A percentile compares a stretch with the other conserved stretches of the same genome.
Evolutionary conservation across 371 early-diverging fungal genomes (phyloP).

Genomic region (Actinomortierella wolfii): DNA sequence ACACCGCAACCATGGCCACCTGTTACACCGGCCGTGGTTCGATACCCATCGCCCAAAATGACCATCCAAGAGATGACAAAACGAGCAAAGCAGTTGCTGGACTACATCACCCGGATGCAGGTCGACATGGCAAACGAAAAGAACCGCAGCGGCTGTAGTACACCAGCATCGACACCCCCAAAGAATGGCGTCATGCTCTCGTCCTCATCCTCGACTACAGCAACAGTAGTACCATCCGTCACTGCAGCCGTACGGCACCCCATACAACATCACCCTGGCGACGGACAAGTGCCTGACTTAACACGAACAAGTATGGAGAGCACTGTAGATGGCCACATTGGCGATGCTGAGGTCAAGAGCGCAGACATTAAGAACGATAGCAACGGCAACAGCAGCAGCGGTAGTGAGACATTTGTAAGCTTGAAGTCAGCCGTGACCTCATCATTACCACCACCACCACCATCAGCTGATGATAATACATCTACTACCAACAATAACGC

Average conservation of each 20-base stretch:
- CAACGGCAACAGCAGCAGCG: too few relatives aligned
- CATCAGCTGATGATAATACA: too few relatives aligned
- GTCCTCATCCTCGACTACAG: neutral
- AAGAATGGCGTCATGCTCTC: neutral
- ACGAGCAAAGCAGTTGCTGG: conserved; percentile 60
- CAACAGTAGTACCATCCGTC: neutral
- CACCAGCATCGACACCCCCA: conserved; percentile 7
- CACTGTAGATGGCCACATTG: conserved; percentile 21
- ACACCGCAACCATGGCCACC: conserved; percentile 48
- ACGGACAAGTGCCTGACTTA: conserved; percentile 34
- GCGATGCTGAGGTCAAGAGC: conserved; percentile 18
- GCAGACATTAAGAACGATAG: neutral
- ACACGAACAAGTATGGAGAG: conserved; percentile 38
- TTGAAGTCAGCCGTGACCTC: too few relatives aligned
- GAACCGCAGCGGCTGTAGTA: conserved; percentile 11
- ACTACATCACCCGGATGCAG: conserved; percentile 59
- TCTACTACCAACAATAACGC: too few relatives aligned
- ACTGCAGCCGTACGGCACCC: too few relatives aligned
- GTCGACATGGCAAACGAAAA: conserved; percentile 47
- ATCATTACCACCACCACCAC: too few relatives aligned
- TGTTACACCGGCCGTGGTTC: conserved; percentile 55
- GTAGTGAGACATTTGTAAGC: too few relatives aligned
- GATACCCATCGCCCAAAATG: conserved; percentile 58
- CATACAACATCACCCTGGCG: conserved; percentile 10
- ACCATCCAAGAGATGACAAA: conserved; percentile 65